Percentiles rank a stretch among this genome's conserved stretches.
phyloP scores from a whole-genome alignment of 2,329 filamentous ascomycete genomes.

The Keithomyces neogunnii region DNA sequence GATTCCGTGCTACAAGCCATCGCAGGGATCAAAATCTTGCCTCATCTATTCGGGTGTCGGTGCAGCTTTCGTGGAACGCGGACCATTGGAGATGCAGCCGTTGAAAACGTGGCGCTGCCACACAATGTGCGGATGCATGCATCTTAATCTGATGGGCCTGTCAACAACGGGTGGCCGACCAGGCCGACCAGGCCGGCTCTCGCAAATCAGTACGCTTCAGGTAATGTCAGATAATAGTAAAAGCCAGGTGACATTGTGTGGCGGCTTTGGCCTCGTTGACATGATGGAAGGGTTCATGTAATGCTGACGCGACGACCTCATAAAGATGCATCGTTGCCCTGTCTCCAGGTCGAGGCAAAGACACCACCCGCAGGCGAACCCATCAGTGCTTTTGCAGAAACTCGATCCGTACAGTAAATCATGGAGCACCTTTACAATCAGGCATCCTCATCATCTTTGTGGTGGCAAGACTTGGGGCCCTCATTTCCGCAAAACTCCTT shows the following conservation, averaged over 20 bases:
- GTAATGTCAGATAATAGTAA: background rate
- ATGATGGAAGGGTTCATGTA: background rate
- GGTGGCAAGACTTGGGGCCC: background rate
- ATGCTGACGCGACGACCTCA: background rate
- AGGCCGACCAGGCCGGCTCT: background rate
- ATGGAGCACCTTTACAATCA: background rate
- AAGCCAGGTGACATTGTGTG: background rate
- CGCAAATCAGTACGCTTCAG: background rate
- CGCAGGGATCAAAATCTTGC: too few relatives aligned
- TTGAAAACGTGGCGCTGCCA: too few relatives aligned
- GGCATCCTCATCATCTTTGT: background rate
- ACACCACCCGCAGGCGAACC: background rate
- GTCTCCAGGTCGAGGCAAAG: background rate
- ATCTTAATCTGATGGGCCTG: too few relatives aligned
- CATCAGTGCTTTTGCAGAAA: background rate
- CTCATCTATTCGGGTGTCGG: too few relatives aligned
- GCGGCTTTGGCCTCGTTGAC: background rate
- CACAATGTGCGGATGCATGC: too few relatives aligned
- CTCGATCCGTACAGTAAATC: background rate
- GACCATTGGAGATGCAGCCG: too few relatives aligned
- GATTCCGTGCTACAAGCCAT: too few relatives aligned
- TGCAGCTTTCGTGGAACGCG: too few relatives aligned
- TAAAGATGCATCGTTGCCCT: background rate
- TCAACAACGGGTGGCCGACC: background rate
- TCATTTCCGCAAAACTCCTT: background rate